Evolutionary conservation across 306 rosid species (phyloP), one percentile per base, ranked within the genome.

Genomic region (Albizia julibrissin): DNA sequence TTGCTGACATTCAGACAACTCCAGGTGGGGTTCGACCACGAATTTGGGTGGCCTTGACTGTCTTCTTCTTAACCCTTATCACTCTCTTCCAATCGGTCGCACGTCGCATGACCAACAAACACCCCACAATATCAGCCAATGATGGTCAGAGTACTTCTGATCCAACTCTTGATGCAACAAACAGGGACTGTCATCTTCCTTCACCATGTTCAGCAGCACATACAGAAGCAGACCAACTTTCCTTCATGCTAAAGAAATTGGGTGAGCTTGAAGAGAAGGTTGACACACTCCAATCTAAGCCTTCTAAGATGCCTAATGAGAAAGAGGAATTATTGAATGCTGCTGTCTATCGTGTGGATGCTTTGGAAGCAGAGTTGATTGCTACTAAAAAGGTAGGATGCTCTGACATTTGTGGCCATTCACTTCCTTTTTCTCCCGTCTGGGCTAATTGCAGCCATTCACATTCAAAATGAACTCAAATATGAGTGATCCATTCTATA

Each of bases 281-380:
- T 49, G 83, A 73, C 62, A 79, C 86, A 5, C 97, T 95, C 76
- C 93, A 92, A 85, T 87, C 97, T 66, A 95, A 93, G 91, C 98
- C 99, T 75, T 92, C 98, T 34, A 87, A 83, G 88, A 92, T 95
- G 99, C 99, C 99, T 64, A 74, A 80, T 71, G 98, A 95, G 83
- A 95, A 93, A 86, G 97, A 77, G 75, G 99, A 95, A 87, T 85
- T 95, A 90, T 91, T 95, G 83, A 93, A 95, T 90, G 99, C 97
- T 75, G 99, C 99, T 79, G 99, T 95, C 67, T 93, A 89, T 78
- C 98, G 98, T 4, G 99, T 95, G 80, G 99, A 95, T 91, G 98
- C 94, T 65, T 86, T 95, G 78, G 99, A 95, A 85, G 99, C 99
- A 52, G 98, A 93, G 88, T 85, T 95, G 69, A 95, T 95, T 86